Evolutionary conservation across 129 eudicot species (phyloP).

Genomic region (Flaveria linearis): DNA sequence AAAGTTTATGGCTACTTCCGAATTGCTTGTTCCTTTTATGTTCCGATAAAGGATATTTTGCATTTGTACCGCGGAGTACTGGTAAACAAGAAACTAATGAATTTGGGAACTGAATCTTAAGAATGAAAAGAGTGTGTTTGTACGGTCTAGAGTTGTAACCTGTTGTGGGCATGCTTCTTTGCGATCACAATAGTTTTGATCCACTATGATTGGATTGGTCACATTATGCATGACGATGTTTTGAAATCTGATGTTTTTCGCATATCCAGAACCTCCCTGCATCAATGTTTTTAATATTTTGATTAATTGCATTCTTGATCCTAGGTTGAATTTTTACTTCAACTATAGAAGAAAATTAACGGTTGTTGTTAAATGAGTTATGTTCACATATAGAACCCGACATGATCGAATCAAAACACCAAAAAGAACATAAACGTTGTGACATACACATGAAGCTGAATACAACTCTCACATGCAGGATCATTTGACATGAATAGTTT

Average conservation of each 20-base stretch:
- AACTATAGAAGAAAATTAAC: no score
- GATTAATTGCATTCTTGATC: neutral
- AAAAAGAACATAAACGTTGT: neutral
- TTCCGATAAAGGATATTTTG: conserved; percentile 56
- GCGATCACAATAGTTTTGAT: conserved; percentile 81
- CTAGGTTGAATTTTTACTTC: neutral
- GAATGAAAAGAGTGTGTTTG: neutral
- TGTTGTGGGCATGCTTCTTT: conserved; percentile 48
- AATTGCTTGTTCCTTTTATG: conserved; percentile 69
- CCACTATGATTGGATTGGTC: conserved; percentile 69
- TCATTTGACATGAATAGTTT: neutral
- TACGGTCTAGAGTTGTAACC: conserved; percentile 37
- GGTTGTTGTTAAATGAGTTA: neutral
- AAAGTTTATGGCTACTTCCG: conserved; percentile 62
- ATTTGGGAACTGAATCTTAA: neutral
- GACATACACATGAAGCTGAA: neutral
- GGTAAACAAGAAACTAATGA: conserved; percentile 12
- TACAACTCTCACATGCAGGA: neutral
- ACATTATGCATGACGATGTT: conserved; percentile 72
- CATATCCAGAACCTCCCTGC: conserved; percentile 87
- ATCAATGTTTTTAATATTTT: neutral
- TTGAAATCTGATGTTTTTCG: conserved; percentile 63
- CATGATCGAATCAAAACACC: neutral
- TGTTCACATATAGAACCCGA: neutral
- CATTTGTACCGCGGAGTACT: conserved; percentile 71